Base-by-base conservation (phyloP, 345 rosid genomes). In the Firmiana major region DNA sequence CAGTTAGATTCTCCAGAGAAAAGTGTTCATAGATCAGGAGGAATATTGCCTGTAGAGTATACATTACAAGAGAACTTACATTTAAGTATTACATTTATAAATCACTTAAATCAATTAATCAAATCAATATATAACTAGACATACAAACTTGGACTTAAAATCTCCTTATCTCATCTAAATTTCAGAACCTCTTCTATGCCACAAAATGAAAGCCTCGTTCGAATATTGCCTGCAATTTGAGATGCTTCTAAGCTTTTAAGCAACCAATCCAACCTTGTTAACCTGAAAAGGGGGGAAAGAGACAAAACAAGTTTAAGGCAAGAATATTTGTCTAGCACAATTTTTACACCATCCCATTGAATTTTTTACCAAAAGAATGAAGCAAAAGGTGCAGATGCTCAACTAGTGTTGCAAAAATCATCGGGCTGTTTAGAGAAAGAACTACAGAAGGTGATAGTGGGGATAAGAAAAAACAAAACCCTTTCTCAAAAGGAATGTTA, bases 381-480 rank as follows among this genome's bases (percentile, higher is more conserved):
- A 53, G 36, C 9, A 58, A 67, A 65, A 79, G 79, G 75, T 34
- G 74, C 79, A 83, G 75, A 80, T 80, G 74, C 79, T 70, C 38
- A 53, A 22, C 62, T 5, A 80, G 73, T 16, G 17, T 51, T 49
- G 74, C 74, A 42, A 48, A 28, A 13, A 4, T 12, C 42, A 48
- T 53, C 1, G 59, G 22, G 15, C 6, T 17, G 42, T 49, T 26
- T 26, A 69, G 12, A 16, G 28, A 46, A 69, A 26, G 40, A 46
- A 68, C 2, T 16, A 48, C 36, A 46, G 13, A 46, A 26, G 15
- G 40, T 24, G 26, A 16, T 17, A 19, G 16, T 71, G 46, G 62
- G 28, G 19, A 31, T 51, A 31, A 51, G 9, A 45, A 22, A 13
- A 28, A 51, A 71, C 62, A 71, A 51, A 53, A 71, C 43, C 43